Conservation (phyloP, 345 rosid species). For the Eucalyptus leucophloia region DNA sequence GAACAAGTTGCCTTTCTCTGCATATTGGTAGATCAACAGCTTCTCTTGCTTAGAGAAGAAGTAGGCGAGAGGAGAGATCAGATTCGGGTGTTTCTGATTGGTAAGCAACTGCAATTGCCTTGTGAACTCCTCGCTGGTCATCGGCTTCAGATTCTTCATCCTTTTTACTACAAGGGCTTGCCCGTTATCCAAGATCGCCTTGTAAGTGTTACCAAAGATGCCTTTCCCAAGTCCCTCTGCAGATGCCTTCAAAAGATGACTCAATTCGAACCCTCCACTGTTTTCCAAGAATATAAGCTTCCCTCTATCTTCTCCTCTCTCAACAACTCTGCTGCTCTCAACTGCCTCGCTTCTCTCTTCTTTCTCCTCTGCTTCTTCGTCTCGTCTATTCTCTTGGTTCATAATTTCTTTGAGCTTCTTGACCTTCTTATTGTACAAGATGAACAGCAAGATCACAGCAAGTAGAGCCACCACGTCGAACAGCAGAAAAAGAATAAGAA, state of each 20-base stretch:
- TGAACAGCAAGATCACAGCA: conserved; percentile 15
- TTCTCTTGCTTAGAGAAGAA: conserved; percentile 63
- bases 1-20: conserved; percentile 34
- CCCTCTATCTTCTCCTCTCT: conserved; percentile 3
- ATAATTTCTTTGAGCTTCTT: conserved; percentile 3
- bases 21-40: conserved; percentile 22
- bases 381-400: background rate
- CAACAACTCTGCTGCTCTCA: background rate
- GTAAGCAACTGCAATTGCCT: conserved; percentile 13
- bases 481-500: conserved; percentile 2
- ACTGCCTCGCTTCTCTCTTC: background rate
- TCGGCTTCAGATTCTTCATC: conserved; percentile 29
- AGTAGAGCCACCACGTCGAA: conserved; percentile 14
- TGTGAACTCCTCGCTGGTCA: conserved; percentile 22
- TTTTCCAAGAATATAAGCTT: conserved; percentile 18
- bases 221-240: conserved; percentile 47
- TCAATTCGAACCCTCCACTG: conserved; percentile 6
- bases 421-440: conserved; percentile 13
- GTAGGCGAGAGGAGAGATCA: conserved; percentile 59
- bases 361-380: background rate
- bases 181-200: conserved; percentile 17
- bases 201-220: conserved; percentile 31
- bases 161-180: conserved; percentile 27
- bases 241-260: conserved; percentile 34
- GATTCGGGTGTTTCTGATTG: conserved; percentile 27